Conservation (phyloP, 495 filamentous ascomycete species). For the Xylaria telfairii region DNA sequence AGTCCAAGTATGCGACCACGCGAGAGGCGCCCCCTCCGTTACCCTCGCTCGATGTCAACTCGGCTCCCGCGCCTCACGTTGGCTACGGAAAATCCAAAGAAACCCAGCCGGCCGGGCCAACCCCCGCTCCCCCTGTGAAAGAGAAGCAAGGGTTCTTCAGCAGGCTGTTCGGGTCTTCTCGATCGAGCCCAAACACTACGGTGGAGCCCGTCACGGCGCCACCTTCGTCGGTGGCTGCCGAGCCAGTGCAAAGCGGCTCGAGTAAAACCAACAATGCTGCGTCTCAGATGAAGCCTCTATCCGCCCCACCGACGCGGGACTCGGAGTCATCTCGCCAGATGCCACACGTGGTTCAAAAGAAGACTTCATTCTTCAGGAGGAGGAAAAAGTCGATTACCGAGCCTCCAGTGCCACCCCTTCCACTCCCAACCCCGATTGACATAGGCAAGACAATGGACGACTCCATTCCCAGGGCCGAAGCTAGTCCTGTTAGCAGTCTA, state of each 20-base stretch:
- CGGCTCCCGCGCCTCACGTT: constrained; percentile 59
- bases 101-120: constrained; percentile 36
- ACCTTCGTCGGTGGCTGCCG: constrained; percentile 27
- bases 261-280: constrained; percentile 32
- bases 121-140: constrained; percentile 51
- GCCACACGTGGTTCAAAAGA: constrained; percentile 74
- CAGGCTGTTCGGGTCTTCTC: constrained; percentile 78
- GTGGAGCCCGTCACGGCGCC: constrained; percentile 22
- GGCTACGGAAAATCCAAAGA: constrained; percentile 66
- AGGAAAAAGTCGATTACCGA: constrained; percentile 83
- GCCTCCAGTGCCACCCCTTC: constrained; percentile 48
- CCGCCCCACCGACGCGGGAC: constrained; percentile 56
- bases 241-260: constrained; percentile 20
- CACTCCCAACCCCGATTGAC: constrained; percentile 38
- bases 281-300: constrained; percentile 48
- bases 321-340: constrained; percentile 43
- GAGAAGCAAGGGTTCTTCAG: constrained; percentile 90
- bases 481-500: constrained; percentile 86
- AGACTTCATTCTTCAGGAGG: constrained; percentile 91
- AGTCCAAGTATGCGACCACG: constrained; percentile 31
- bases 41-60: constrained; percentile 47
- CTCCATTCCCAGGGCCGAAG: constrained; percentile 37
- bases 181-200: constrained; percentile 34
- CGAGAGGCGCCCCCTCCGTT: constrained; percentile 43
- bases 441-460: constrained; percentile 39